Evolutionary conservation across 306 rosid species (phyloP).

Genomic region (Quercus bicolor): DNA sequence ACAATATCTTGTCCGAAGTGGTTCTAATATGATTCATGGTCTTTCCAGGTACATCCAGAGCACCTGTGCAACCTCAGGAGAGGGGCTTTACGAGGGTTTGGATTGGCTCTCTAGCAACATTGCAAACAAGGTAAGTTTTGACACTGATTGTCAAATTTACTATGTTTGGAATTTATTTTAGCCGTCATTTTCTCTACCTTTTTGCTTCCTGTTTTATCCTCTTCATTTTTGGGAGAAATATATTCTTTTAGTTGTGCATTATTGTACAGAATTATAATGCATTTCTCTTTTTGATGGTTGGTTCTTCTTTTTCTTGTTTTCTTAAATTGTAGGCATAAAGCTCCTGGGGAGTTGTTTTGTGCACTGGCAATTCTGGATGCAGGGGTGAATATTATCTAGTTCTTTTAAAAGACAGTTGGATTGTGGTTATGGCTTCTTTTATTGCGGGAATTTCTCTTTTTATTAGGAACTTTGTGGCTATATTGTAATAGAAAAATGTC

Average conservation of each 20-base stretch:
- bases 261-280: neutral
- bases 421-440: constrained; percentile 35
- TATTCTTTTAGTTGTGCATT: neutral
- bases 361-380: constrained; percentile 82
- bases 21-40: constrained; percentile 18
- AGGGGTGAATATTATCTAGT: constrained; percentile 93
- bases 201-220: neutral
- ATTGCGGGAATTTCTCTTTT: constrained; percentile 16
- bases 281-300: neutral
- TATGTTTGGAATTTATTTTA: neutral
- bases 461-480: constrained; percentile 48
- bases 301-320: neutral
- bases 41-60: constrained; percentile 97
- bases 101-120: constrained; percentile 99
- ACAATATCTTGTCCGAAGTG: neutral
- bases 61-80: constrained; percentile 99
- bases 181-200: neutral
- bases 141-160: neutral
- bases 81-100: constrained; percentile 96
- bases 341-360: constrained; percentile 36
- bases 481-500: constrained; percentile 55
- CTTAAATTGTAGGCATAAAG: constrained; percentile 54
- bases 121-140: constrained; percentile 72
- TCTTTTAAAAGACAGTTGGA: constrained; percentile 41
- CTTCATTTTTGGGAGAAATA: neutral